A percentile compares a stretch with the other conserved stretches of the same genome.
Evolutionary conservation across 1,284 basidiomycete genomes (phyloP).

Genomic region (Heterobasidion occidentale): DNA sequence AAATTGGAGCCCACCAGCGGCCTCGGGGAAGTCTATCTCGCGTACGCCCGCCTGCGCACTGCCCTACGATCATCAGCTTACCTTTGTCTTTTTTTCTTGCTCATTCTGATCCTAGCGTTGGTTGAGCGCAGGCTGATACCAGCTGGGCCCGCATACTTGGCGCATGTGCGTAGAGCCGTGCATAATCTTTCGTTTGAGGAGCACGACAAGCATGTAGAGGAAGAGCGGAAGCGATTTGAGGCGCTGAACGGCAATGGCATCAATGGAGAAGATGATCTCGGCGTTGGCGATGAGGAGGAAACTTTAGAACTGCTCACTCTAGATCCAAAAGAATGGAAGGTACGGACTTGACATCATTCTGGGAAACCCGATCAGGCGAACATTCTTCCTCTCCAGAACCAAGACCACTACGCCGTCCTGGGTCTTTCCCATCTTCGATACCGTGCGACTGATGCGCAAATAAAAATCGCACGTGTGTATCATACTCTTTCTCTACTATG

Average conservation of each 20-base stretch:
- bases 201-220: constrained; percentile 62
- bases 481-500: constrained; percentile 1
- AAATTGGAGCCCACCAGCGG: constrained; percentile 19
- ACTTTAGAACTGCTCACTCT: constrained; percentile 59
- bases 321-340: constrained; percentile 99
- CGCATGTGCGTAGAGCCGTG: constrained; percentile 68
- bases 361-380: background rate
- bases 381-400: constrained; percentile 52
- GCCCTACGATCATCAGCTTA: background rate
- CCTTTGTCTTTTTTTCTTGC: constrained; percentile 2
- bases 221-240: constrained; percentile 42
- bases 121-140: constrained; percentile 54
- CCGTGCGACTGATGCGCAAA: constrained; percentile 86
- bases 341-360: constrained; percentile 22
- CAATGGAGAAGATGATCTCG: constrained; percentile 74
- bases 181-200: constrained; percentile 76
- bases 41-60: constrained; percentile 16
- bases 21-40: constrained; percentile 23
- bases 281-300: constrained; percentile 91
- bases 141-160: constrained; percentile 79
- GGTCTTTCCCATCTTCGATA: constrained; percentile 89
- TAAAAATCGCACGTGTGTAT: constrained; percentile 87
- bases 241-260: constrained; percentile 46
- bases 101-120: constrained; percentile 18
- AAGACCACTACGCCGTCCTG: constrained; percentile 96